A percentile compares a stretch with the other conserved stretches of the same genome.
Evolutionary conservation across 1,139 yeast species (phyloP).

Genomic region (Yamadazyma aaseri): DNA sequence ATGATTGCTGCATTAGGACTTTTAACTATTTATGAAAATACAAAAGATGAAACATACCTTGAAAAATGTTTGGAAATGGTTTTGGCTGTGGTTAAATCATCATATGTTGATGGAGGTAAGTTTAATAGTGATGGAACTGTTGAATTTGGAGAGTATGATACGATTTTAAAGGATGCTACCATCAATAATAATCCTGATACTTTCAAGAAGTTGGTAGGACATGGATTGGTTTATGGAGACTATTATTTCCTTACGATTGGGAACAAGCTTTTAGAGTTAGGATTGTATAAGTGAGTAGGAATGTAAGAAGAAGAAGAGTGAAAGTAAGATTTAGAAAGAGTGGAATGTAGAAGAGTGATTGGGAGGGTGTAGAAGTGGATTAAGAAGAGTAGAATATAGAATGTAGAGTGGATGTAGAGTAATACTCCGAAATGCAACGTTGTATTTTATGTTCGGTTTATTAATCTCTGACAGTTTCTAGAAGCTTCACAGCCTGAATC

Average conservation of each 20-base stretch:
- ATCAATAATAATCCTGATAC: slow-evolving; percentile 22
- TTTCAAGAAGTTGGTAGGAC: slow-evolving; percentile 14
- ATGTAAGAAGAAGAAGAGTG: no score
- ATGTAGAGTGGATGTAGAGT: no score
- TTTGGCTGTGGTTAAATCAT: slow-evolving; percentile 7
- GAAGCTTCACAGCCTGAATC: no score
- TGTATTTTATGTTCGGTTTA: no score
- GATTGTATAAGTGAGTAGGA: slow-evolving; percentile 4
- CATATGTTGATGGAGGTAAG: slow-evolving; percentile 9
- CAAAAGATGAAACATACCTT: slow-evolving; percentile 13
- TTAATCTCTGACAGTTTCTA: no score
- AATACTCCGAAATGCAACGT: no score
- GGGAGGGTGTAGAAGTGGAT: no score
- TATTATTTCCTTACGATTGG: slow-evolving; percentile 24
- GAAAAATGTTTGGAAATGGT: slow-evolving; percentile 12
- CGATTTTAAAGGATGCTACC: slow-evolving; percentile 22
- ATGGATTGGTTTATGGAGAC: slow-evolving; percentile 27
- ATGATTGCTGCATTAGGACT: slow-evolving; percentile 26
- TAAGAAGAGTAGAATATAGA: no score
- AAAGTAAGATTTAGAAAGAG: no score
- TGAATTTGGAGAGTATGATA: slow-evolving; percentile 17
- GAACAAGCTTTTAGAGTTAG: slow-evolving; percentile 22
- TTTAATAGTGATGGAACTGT: slow-evolving; percentile 14
- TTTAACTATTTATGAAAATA: slow-evolving; percentile 18
- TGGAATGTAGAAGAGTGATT: no score